phyloP scores from a whole-genome alignment of 2,329 filamentous ascomycete species.

The Tolypocladium amazonense region DNA sequence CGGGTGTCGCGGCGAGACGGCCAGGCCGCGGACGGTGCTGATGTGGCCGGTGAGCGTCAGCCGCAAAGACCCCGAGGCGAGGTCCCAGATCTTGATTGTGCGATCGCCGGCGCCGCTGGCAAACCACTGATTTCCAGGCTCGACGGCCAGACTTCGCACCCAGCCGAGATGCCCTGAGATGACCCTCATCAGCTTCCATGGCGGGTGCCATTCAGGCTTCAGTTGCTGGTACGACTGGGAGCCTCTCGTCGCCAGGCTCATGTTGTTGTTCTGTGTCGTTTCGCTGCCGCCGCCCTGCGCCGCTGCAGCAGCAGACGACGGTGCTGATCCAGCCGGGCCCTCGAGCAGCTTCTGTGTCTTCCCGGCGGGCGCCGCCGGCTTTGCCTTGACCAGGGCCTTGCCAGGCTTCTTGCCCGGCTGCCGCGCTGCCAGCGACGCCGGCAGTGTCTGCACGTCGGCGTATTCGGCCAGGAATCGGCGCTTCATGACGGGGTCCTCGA shows the following conservation, averaged over 20 bases:
- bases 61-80: slow-evolving; percentile 75
- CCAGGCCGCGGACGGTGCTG: slow-evolving; percentile 82
- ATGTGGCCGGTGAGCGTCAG: slow-evolving; percentile 91
- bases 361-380: slow-evolving; percentile 17
- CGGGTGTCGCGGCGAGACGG: slow-evolving; percentile 85
- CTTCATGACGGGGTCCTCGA: slow-evolving; percentile 22
- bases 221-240: slow-evolving; percentile 27
- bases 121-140: slow-evolving; percentile 97
- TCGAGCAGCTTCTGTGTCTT: slow-evolving; percentile 28
- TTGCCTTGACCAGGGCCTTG: slow-evolving; percentile 14
- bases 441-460: slow-evolving; percentile 64
- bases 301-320: slow-evolving; percentile 22
- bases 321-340: slow-evolving; percentile 24
- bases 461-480: slow-evolving; percentile 63
- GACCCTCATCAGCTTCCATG: slow-evolving; percentile 97
- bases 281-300: slow-evolving; percentile 7
- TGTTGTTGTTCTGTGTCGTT: slow-evolving; percentile 12
- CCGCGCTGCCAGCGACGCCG: slow-evolving; percentile 67
- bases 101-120: slow-evolving; percentile 89
- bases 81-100: slow-evolving; percentile 98
- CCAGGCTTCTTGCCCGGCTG: slow-evolving; percentile 42
- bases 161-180: slow-evolving; percentile 94
- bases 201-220: slow-evolving; percentile 91
- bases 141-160: slow-evolving; percentile 82
- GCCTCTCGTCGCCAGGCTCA: slow-evolving; percentile 21